A percentile compares a stretch with the other conserved stretches of the same genome.
Evolutionary conservation across 1,139 yeast species (phyloP).

Genomic region (Debaryomyces nepalensis): DNA sequence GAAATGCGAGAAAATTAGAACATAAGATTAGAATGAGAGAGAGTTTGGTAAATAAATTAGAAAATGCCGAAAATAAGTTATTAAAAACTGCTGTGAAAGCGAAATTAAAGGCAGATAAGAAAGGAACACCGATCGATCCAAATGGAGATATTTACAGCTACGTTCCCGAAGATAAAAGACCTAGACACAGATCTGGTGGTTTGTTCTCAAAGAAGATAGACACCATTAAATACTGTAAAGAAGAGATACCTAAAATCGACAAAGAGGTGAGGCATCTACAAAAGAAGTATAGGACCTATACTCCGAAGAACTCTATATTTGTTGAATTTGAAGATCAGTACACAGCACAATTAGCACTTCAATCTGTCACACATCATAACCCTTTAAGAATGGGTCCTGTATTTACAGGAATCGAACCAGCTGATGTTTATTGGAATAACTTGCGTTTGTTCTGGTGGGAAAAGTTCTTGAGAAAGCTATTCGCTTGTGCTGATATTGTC

Average conservation of each 20-base stretch:
- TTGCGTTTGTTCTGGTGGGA: slow-evolving; percentile 87
- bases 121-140: slow-evolving; percentile 51
- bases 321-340: slow-evolving; percentile 74
- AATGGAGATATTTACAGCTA: slow-evolving; percentile 60
- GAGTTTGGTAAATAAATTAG: slow-evolving; percentile 64
- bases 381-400: slow-evolving; percentile 56
- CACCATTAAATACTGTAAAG: slow-evolving; percentile 60
- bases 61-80: slow-evolving; percentile 67
- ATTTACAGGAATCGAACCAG: slow-evolving; percentile 62
- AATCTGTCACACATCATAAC: slow-evolving; percentile 57
- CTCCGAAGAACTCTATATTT: slow-evolving; percentile 62
- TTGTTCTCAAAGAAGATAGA: slow-evolving; percentile 62
- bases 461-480: slow-evolving; percentile 60
- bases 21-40: slow-evolving; percentile 65
- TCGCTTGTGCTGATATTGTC: slow-evolving; percentile 62
- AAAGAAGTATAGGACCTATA: slow-evolving; percentile 43
- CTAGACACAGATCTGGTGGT: slow-evolving; percentile 63
- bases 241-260: slow-evolving; percentile 58
- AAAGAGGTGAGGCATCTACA: slow-evolving; percentile 59
- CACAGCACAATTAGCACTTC: slow-evolving; percentile 72
- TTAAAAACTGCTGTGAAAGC: slow-evolving; percentile 64
- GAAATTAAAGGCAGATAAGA: slow-evolving; percentile 69
- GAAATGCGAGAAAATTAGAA: slow-evolving; percentile 65
- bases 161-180: slow-evolving; percentile 78
- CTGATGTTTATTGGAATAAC: slow-evolving; percentile 68